Conservation (phyloP, 225 moss, liverwort and hornwort genomes). For the Antitrichia curtipendula region DNA sequence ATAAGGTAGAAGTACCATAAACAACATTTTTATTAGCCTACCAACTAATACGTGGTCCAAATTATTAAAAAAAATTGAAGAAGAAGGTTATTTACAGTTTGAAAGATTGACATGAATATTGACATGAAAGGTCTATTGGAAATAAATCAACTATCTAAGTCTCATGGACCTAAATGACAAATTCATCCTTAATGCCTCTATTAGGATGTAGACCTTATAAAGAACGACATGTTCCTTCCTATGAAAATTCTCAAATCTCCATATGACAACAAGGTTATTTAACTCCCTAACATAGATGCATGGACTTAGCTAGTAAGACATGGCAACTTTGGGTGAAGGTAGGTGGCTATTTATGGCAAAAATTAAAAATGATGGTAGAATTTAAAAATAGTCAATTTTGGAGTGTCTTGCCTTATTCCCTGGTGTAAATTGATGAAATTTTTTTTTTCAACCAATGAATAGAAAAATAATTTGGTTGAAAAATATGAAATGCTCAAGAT, state of each 20-base stretch:
- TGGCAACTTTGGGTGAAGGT: neutral
- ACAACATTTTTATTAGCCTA: too few species aligned
- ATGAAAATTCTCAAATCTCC: accelerated
- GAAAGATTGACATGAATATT: accelerated
- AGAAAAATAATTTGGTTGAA: neutral
- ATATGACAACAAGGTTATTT: neutral
- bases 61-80: neutral
- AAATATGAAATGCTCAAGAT: neutral
- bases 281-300: neutral
- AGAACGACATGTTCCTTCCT: neutral
- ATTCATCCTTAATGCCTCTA: neutral
- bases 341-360: neutral
- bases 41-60: too few species aligned
- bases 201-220: neutral
- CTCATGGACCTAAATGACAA: neutral
- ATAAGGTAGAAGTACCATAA: too few species aligned
- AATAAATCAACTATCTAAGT: neutral
- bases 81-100: accelerated
- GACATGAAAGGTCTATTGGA: accelerated
- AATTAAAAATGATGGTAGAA: accelerated
- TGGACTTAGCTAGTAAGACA: neutral
- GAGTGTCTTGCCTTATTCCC: neutral
- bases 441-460: neutral
- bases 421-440: neutral
- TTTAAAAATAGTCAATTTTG: accelerated